A percentile compares a stretch with the other conserved stretches of the same genome.
phyloP scores from a whole-genome alignment of 2,329 filamentous ascomycete genomes.

The Trichoderma atrobrunneum region DNA sequence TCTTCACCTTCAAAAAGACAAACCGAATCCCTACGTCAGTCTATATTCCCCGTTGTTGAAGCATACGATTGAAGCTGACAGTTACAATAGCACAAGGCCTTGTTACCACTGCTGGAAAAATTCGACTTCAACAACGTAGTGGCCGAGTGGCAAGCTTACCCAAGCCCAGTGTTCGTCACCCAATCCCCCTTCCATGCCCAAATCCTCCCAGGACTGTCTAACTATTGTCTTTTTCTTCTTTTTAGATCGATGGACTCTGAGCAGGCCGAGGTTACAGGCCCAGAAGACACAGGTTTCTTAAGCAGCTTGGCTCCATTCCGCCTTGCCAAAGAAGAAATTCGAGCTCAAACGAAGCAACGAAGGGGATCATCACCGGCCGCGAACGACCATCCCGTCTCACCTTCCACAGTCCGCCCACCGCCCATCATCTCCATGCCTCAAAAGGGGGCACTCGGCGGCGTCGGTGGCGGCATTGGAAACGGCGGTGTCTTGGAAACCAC shows the following conservation, averaged over 20 bases:
- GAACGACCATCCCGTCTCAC: neutral
- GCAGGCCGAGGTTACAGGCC: conserved; percentile 5
- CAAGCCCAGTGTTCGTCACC: neutral
- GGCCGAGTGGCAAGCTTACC: conserved; percentile 13
- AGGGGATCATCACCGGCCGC: neutral
- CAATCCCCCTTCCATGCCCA: no score
- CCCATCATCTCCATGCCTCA: conserved; percentile 14
- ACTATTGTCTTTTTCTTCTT: neutral
- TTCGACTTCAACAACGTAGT: conserved; percentile 11
- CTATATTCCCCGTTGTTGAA: no score
- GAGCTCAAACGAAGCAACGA: neutral
- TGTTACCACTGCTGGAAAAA: conserved; percentile 5
- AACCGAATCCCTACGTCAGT: conserved; percentile 5
- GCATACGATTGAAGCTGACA: neutral
- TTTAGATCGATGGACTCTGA: neutral
- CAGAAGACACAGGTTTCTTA: neutral
- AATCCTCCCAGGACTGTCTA: neutral
- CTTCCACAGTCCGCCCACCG: neutral
- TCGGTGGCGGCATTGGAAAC: neutral
- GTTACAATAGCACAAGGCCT: neutral
- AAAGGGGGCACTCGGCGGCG: neutral
- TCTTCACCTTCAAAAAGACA: conserved; percentile 5
- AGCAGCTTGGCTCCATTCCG: conserved; percentile 5
- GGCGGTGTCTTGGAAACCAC: neutral
- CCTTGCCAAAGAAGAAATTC: conserved; percentile 9